phyloP scores from a whole-genome alignment of 495 filamentous ascomycete species.

The Entonaema liquescens region DNA sequence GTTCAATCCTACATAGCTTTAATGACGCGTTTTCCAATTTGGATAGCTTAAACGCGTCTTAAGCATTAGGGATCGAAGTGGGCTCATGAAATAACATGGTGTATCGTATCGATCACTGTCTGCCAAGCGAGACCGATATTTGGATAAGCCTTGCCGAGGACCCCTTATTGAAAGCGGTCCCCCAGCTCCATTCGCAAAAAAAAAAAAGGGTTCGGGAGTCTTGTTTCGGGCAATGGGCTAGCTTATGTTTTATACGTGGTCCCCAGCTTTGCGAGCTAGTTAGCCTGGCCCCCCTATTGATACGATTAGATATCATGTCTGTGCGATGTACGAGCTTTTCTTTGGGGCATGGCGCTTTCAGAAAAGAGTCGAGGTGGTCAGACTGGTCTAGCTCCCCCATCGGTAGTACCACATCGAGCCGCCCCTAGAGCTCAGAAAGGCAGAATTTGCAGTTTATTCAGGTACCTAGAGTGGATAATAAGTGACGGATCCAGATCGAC shows the following conservation, averaged over 20 bases:
- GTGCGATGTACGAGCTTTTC: slow-evolving; percentile 15
- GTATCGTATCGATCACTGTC: slow-evolving; percentile 2
- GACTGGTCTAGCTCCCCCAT: neutral
- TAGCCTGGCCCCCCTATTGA: neutral
- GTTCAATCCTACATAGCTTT: neutral
- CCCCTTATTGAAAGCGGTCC: slow-evolving; percentile 1
- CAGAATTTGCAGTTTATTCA: slow-evolving; percentile 18
- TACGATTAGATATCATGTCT: neutral
- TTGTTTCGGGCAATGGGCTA: slow-evolving; percentile 2
- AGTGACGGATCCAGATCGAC: slow-evolving; percentile 38
- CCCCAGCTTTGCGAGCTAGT: neutral
- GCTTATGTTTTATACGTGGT: neutral
- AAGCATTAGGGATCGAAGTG: neutral
- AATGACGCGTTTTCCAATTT: slow-evolving; percentile 29
- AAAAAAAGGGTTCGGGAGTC: neutral
- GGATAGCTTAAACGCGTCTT: slow-evolving; percentile 16
- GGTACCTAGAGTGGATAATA: neutral
- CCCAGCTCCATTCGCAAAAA: neutral
- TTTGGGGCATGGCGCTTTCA: slow-evolving; percentile 8
- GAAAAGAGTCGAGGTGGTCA: slow-evolving; percentile 19
- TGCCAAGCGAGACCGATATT: slow-evolving; percentile 24
- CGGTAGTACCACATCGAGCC: neutral
- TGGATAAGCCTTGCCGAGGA: slow-evolving; percentile 39
- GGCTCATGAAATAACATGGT: slow-evolving; percentile 6
- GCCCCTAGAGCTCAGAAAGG: slow-evolving; percentile 8